Evolutionary conservation across 805 yeast genomes (phyloP).

Genomic region (Myxozyma mucilagina): DNA sequence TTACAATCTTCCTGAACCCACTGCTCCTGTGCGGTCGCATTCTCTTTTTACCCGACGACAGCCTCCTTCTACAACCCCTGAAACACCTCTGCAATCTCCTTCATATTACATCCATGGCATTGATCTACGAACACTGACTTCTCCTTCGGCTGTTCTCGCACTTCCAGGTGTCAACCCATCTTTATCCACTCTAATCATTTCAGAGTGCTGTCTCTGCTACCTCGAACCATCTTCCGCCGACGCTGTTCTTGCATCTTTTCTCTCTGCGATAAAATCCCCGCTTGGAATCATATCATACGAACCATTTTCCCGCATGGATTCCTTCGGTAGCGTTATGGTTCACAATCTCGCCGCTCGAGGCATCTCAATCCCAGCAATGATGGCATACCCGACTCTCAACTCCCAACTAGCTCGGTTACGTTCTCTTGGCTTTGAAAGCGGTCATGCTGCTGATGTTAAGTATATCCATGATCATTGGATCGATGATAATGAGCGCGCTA

Average conservation of each 20-base stretch:
- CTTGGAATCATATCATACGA: conserved; percentile 57
- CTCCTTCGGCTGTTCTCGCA: not conserved
- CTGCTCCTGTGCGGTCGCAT: not conserved
- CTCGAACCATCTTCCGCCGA: conserved; percentile 53
- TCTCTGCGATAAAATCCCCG: not conserved
- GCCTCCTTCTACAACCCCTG: not conserved
- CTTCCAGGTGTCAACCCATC: conserved; percentile 35
- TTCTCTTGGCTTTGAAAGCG: conserved; percentile 35
- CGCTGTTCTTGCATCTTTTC: conserved; percentile 48
- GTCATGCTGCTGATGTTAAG: conserved; percentile 50
- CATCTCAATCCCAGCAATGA: conserved; percentile 58
- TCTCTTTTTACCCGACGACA: not conserved
- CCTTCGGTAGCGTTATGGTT: conserved; percentile 70
- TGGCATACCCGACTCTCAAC: conserved; percentile 51
- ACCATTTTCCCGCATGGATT: conserved; percentile 62
- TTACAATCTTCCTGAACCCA: conserved; percentile 1
- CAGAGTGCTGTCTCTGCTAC: conserved; percentile 80
- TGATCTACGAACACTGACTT: conserved; percentile 51
- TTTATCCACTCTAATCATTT: conserved; percentile 60
- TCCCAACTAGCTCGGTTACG: conserved; percentile 46
- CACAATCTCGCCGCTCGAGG: conserved; percentile 62
- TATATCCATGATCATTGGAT: conserved; percentile 49
- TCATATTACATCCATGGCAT: conserved; percentile 55
- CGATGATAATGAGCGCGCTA: conserved; percentile 41
- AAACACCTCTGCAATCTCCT: conserved; percentile 36